phyloP scores from a whole-genome alignment of 371 early-diverging fungal species.

The Parasitella parasitica region DNA sequence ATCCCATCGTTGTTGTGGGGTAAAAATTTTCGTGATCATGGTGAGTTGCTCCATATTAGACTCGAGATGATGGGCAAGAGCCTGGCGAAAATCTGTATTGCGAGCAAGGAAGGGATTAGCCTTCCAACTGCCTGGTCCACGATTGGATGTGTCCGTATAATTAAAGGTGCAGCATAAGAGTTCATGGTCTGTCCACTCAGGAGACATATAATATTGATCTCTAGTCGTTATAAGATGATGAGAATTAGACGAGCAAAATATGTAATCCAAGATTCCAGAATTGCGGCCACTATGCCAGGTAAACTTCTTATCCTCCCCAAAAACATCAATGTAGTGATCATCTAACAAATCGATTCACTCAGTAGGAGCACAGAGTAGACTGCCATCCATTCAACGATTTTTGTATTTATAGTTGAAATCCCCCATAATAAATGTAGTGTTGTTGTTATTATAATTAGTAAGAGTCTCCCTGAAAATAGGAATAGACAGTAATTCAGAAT shows the following conservation, averaged over 20 bases:
- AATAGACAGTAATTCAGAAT: too few species aligned
- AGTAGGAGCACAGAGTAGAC: not conserved
- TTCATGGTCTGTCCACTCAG: constrained; percentile 1
- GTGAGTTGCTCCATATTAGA: not conserved
- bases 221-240: not conserved
- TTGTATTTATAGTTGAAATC: not conserved
- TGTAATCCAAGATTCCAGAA: not conserved
- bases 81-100: not conserved
- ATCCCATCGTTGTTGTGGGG: not conserved
- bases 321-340: not conserved
- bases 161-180: not conserved
- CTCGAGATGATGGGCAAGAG: not conserved
- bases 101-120: not conserved
- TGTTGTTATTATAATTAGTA: too few species aligned
- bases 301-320: not conserved
- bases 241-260: not conserved
- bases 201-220: not conserved
- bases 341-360: not conserved
- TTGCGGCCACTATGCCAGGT: not conserved
- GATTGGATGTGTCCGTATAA: not conserved
- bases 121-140: not conserved
- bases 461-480: too few species aligned
- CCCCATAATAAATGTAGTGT: not conserved
- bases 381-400: not conserved
- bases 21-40: not conserved